phyloP scores from a whole-genome alignment of 2,329 filamentous ascomycete species.

The Cryphonectria naterciae region DNA sequence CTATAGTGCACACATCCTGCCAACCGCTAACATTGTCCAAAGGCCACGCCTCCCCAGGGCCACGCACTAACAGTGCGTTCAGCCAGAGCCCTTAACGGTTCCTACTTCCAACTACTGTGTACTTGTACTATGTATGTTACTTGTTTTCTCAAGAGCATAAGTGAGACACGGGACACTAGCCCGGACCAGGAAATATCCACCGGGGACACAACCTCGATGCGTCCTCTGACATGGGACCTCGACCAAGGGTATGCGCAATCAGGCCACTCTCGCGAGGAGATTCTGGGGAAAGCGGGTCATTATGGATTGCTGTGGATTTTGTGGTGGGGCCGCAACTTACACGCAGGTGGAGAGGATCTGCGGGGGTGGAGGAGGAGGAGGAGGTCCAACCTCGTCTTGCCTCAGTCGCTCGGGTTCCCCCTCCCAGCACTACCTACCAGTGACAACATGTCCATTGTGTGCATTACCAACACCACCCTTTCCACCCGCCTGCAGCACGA shows the following conservation, averaged over 20 bases:
- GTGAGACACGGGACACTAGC: neutral
- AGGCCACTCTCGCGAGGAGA: constrained; percentile 12
- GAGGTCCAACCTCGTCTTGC: neutral
- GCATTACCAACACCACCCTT: neutral
- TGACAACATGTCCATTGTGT: neutral
- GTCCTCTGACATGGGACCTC: neutral
- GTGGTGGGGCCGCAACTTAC: neutral
- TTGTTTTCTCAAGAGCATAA: neutral
- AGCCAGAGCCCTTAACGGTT: neutral
- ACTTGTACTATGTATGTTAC: too few relatives aligned
- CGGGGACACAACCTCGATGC: constrained; percentile 4
- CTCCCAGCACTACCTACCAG: neutral
- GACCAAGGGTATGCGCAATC: constrained; percentile 1
- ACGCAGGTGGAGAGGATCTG: neutral
- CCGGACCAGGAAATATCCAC: neutral
- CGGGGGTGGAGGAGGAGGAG: neutral
- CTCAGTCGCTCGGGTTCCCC: neutral
- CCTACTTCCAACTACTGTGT: neutral
- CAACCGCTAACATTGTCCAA: neutral
- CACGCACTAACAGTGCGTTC: neutral
- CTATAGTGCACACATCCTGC: neutral
- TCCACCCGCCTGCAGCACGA: neutral
- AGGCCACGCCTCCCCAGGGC: neutral
- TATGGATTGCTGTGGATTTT: neutral
- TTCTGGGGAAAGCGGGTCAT: constrained; percentile 16